Percentiles rank a stretch among this genome's conserved stretches.
Conservation (phyloP, 129 eudicot species). For the Calendula officinalis region DNA sequence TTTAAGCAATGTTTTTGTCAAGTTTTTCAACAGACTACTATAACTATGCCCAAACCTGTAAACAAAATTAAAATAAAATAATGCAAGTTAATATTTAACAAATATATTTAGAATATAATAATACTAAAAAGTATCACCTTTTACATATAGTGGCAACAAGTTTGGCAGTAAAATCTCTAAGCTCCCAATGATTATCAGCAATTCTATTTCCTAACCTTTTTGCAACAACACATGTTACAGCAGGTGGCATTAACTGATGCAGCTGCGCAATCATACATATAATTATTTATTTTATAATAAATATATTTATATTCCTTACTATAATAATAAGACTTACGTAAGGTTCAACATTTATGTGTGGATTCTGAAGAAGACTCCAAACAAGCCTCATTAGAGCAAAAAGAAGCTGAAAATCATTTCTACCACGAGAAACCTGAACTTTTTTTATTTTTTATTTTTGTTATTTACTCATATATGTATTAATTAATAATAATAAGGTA, state of each 20-base stretch:
- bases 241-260: constrained; percentile 77
- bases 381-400: constrained; percentile 72
- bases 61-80: neutral
- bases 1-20: constrained; percentile 60
- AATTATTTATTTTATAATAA: neutral
- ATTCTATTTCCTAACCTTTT: constrained; percentile 59
- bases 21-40: constrained; percentile 59
- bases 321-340: constrained; percentile 41
- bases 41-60: constrained; percentile 74
- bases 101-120: constrained; percentile 1
- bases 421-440: constrained; percentile 58
- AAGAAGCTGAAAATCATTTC: constrained; percentile 50
- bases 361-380: constrained; percentile 65
- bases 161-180: constrained; percentile 63
- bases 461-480: no score
- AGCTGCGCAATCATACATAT: constrained; percentile 38
- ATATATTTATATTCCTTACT: neutral
- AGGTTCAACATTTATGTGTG: constrained; percentile 66
- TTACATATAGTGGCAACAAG: constrained; percentile 63
- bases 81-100: neutral
- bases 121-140: constrained; percentile 36
- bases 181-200: constrained; percentile 73
- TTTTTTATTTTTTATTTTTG: no score
- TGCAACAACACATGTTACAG: constrained; percentile 58
- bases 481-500: no score